These are phyloP conservation scores for Leishmania braziliensis DNA, from an alignment of 208 protist species.

Conservation along the genomic window DNA sequence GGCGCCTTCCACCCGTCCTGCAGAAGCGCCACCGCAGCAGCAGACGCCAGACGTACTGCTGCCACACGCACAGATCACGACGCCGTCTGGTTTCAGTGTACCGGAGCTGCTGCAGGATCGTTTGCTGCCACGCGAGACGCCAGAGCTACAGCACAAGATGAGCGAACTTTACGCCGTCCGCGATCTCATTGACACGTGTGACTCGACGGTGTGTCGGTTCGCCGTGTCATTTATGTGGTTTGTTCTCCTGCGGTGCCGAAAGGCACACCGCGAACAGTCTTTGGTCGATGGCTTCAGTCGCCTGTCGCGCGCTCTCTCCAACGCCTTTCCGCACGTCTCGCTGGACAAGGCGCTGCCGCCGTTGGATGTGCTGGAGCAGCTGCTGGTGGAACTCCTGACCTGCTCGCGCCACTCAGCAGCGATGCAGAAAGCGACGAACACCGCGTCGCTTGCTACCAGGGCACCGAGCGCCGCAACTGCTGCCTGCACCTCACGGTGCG, in stretches of 20 bases:
- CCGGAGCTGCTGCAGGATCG: conserved; percentile 30
- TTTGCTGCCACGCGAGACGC: conserved; percentile 24
- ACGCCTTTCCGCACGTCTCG: conserved; percentile 20
- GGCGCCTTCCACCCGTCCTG: neutral
- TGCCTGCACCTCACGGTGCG: neutral
- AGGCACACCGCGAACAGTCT: conserved; percentile 29
- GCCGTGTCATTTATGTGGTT: conserved; percentile 22
- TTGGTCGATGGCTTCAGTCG: conserved; percentile 24
- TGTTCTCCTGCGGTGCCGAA: conserved; percentile 29
- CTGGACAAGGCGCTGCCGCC: conserved; percentile 19
- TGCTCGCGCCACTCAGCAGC: conserved; percentile 9
- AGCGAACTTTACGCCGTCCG: conserved; percentile 20
- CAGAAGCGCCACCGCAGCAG: neutral
- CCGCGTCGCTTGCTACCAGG: neutral
- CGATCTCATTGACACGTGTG: conserved; percentile 17
- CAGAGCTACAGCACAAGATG: conserved; percentile 17
- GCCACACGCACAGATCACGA: conserved; percentile 15
- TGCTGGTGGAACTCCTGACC: conserved; percentile 26
- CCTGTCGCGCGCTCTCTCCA: conserved; percentile 9
- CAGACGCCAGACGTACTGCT: conserved; percentile 20
- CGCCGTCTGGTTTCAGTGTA: conserved; percentile 19
- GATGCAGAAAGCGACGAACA: too few relatives aligned
- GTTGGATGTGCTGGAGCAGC: conserved; percentile 33
- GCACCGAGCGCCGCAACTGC: neutral
- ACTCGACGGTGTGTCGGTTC: conserved; percentile 26